Percentiles rank a stretch among this genome's conserved stretches.
These are phyloP conservation scores for Solanum bukasovii DNA, from an alignment of 257 asterid species.

Conservation along the genomic window DNA sequence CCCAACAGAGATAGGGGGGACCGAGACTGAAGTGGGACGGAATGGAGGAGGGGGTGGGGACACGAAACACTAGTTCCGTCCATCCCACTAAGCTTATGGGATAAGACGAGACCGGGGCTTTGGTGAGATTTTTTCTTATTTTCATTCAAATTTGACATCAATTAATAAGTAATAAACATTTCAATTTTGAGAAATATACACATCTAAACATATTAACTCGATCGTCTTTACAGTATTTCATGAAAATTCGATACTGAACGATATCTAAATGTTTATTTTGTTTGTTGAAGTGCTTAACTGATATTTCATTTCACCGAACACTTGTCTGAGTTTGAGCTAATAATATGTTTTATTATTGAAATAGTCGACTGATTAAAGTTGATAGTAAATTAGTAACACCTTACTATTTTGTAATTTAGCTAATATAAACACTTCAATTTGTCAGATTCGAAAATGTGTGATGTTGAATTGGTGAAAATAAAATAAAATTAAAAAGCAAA, in stretches of 20 bases:
- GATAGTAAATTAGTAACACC: not conserved
- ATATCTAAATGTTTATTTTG: no score
- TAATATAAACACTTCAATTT: not conserved
- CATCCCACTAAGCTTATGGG: no score
- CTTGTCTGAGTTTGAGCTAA: not conserved
- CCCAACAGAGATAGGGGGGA: no score
- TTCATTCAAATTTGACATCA: no score
- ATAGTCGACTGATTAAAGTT: not conserved
- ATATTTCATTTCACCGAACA: not conserved
- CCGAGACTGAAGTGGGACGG: no score
- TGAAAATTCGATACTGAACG: rapidly evolving
- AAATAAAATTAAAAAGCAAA: not conserved
- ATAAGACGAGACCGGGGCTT: rapidly evolving
- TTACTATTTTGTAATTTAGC: not conserved
- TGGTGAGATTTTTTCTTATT: no score
- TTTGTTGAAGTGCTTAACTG: not conserved
- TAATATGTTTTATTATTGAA: not conserved
- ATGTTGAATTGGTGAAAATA: not conserved
- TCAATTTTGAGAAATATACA: no score
- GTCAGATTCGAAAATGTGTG: not conserved
- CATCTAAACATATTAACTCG: no score
- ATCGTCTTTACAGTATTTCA: rapidly evolving
- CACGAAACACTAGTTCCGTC: no score
- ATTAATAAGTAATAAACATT: no score
- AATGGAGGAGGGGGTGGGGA: no score